phyloP scores from a whole-genome alignment of 2,329 filamentous ascomycete species.

The Exophiala spinifera region DNA sequence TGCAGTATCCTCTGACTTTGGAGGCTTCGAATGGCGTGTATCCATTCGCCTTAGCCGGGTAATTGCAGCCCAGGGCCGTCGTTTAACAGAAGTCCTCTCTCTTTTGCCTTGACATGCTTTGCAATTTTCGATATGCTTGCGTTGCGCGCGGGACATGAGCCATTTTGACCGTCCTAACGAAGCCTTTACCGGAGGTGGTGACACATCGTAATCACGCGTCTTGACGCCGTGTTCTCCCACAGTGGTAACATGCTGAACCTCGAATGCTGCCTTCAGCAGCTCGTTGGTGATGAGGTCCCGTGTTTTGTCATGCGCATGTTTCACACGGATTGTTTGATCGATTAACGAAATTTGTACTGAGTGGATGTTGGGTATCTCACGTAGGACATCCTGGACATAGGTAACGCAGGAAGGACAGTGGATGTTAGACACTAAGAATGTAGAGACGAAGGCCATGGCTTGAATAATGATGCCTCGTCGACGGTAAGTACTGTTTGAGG shows the following conservation, averaged over 20 bases:
- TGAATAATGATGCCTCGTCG: neutral
- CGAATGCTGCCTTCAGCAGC: slow-evolving; percentile 46
- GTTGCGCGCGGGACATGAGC: slow-evolving; percentile 28
- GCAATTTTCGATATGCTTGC: slow-evolving; percentile 50
- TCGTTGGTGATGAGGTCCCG: slow-evolving; percentile 36
- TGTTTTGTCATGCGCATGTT: slow-evolving; percentile 35
- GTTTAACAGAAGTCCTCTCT: slow-evolving; percentile 26
- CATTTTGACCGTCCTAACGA: slow-evolving; percentile 11
- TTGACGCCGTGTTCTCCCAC: slow-evolving; percentile 34
- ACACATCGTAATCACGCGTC: slow-evolving; percentile 38
- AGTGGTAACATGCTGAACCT: slow-evolving; percentile 45
- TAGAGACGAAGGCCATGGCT: slow-evolving; percentile 30
- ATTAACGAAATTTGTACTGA: slow-evolving; percentile 44
- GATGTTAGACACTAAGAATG: slow-evolving; percentile 47
- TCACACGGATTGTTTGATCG: slow-evolving; percentile 43
- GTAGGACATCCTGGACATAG: slow-evolving; percentile 44
- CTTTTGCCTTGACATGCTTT: slow-evolving; percentile 48
- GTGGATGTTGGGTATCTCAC: slow-evolving; percentile 35
- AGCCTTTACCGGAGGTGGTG: slow-evolving; percentile 6
- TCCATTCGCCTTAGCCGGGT: slow-evolving; percentile 6
- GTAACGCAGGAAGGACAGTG: slow-evolving; percentile 49
- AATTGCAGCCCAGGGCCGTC: slow-evolving; percentile 19
- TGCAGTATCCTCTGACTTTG: slow-evolving; percentile 10
- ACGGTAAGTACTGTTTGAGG: too few relatives aligned
- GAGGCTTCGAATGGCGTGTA: neutral